Evolutionary conservation across 495 filamentous ascomycete species (phyloP).

Genomic region (Penicillium longicatenatum): DNA sequence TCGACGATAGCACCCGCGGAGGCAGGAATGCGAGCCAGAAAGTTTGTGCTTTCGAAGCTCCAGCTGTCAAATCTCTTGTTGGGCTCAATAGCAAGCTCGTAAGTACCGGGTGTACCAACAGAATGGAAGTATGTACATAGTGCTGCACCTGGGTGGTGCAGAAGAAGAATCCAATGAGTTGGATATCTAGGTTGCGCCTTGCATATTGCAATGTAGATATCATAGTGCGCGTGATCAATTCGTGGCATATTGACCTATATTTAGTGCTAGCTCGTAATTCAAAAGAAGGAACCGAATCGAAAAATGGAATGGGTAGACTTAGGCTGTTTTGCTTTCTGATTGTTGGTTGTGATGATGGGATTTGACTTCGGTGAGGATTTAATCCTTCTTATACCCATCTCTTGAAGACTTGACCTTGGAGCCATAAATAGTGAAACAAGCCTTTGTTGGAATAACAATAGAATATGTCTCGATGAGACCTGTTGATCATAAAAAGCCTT

Average conservation of each 20-base stretch:
- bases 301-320: not conserved
- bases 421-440: not conserved
- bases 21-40: not conserved
- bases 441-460: not conserved
- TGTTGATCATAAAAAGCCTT: not conserved
- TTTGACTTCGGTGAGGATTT: not conserved
- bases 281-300: not conserved
- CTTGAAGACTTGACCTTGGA: not conserved
- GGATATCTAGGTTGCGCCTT: not conserved
- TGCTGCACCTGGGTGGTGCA: not conserved
- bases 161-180: not conserved
- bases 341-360: not conserved
- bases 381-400: not conserved
- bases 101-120: not conserved
- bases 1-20: not conserved
- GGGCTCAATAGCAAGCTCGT: slow-evolving; percentile 1
- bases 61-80: slow-evolving; percentile 2
- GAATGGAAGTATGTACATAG: not conserved
- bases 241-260: not conserved
- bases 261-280: not conserved
- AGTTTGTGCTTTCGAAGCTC: not conserved
- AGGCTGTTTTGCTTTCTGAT: not conserved
- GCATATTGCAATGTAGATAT: not conserved
- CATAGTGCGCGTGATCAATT: not conserved
- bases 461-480: not conserved